Conservation (phyloP, 352 stramenopile genomes). For the Phytopythium delawarense region DNA sequence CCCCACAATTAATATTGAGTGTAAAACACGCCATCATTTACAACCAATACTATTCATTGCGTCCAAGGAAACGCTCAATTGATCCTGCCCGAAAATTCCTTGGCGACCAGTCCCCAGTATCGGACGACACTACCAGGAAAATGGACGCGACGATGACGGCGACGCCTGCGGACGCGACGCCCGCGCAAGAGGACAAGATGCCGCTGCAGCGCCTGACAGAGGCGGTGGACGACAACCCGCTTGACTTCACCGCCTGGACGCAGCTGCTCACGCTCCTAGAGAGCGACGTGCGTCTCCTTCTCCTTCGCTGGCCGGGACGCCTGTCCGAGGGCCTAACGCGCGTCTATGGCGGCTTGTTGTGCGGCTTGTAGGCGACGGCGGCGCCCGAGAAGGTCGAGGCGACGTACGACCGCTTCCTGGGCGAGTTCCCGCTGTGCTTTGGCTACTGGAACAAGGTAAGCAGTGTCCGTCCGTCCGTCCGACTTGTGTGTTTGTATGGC, state of each 20-base stretch:
- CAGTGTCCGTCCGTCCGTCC: background rate
- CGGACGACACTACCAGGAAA: background rate
- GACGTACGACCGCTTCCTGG: constrained; percentile 68
- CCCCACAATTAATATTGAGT: too few relatives aligned
- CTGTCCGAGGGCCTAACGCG: background rate
- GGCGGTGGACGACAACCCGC: constrained; percentile 55
- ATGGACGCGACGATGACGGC: constrained; percentile 1
- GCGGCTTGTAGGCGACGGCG: constrained; percentile 21
- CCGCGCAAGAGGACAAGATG: constrained; percentile 14
- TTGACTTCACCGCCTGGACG: constrained; percentile 82
- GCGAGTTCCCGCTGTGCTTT: constrained; percentile 78
- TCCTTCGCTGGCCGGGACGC: background rate
- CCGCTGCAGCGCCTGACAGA: constrained; percentile 48
- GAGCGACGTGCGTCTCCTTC: constrained; percentile 36
- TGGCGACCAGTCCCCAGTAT: too few relatives aligned
- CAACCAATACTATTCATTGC: too few relatives aligned
- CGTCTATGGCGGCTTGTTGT: background rate
- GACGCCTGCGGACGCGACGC: constrained; percentile 5
- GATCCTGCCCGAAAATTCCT: background rate
- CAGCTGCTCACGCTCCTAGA: constrained; percentile 67
- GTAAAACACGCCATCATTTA: too few relatives aligned
- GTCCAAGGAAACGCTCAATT: too few relatives aligned
- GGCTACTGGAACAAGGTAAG: constrained; percentile 86
- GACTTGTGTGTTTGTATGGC: background rate
- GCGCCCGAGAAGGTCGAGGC: constrained; percentile 51